A percentile compares a stretch with the other conserved stretches of the same genome.
phyloP scores from a whole-genome alignment of 495 filamentous ascomycete genomes.

The Podospora pseudoanserina region DNA sequence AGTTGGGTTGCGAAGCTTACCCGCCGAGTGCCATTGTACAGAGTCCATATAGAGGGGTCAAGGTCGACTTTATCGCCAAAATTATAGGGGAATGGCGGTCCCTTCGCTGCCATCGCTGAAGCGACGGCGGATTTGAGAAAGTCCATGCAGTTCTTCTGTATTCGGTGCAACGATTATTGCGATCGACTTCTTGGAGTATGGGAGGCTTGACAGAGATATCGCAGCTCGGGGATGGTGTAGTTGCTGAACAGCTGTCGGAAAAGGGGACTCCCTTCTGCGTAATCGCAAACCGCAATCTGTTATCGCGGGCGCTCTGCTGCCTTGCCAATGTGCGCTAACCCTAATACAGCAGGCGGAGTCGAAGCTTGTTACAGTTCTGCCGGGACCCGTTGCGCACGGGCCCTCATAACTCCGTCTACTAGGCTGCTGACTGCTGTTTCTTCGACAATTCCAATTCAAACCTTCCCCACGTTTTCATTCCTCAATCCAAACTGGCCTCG shows the following conservation, averaged over 20 bases:
- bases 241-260: neutral
- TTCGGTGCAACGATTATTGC: neutral
- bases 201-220: neutral
- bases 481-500: neutral
- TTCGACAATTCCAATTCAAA: neutral
- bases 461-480: constrained; percentile 3
- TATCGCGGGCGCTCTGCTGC: constrained; percentile 15
- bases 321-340: constrained; percentile 13
- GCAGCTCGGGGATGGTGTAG: neutral
- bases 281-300: constrained; percentile 27
- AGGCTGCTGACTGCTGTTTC: neutral
- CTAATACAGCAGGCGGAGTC: constrained; percentile 11
- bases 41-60: constrained; percentile 85
- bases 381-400: neutral
- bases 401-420: neutral
- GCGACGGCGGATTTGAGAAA: constrained; percentile 96
- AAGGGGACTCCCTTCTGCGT: neutral
- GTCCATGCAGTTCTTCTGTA: constrained; percentile 60
- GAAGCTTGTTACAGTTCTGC: neutral
- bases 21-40: constrained; percentile 87
- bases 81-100: constrained; percentile 83
- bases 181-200: neutral
- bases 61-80: constrained; percentile 88
- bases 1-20: constrained; percentile 46
- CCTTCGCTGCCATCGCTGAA: constrained; percentile 84